Percentiles rank a stretch among this genome's conserved stretches.
phyloP scores from a whole-genome alignment of 169 alveolate species.

The Plasmodium fragile region DNA sequence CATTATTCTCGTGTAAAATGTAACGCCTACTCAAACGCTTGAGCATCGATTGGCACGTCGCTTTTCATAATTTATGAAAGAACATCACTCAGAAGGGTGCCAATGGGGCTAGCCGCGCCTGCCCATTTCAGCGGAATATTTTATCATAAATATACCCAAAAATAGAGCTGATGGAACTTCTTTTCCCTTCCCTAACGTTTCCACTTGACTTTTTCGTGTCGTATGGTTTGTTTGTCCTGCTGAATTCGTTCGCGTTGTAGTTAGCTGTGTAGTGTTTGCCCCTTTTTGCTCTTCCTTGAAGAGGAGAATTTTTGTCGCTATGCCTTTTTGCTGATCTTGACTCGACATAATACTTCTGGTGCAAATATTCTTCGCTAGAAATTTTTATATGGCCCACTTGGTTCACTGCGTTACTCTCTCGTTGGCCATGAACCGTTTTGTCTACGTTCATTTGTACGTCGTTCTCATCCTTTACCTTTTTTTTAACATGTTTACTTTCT shows the following conservation, averaged over 20 bases:
- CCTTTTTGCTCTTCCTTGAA: conserved; percentile 5
- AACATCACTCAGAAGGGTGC: neutral
- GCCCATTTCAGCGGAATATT: conserved; percentile 16
- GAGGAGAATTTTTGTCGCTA: conserved; percentile 6
- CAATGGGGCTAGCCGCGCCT: neutral
- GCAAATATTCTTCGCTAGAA: neutral
- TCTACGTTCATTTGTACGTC: conserved; percentile 8
- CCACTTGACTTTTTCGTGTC: conserved; percentile 8
- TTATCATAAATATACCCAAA: conserved; percentile 52
- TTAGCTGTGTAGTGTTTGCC: neutral
- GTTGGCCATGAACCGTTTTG: neutral
- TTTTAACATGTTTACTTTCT: conserved; percentile 1
- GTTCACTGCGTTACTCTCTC: conserved; percentile 1
- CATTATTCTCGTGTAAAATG: neutral
- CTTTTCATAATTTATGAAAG: neutral
- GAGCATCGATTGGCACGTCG: neutral
- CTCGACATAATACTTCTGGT: neutral
- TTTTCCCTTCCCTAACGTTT: conserved; percentile 3
- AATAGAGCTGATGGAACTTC: conserved; percentile 22
- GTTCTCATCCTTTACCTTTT: conserved; percentile 38
- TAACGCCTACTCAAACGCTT: neutral
- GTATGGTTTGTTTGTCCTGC: conserved; percentile 14
- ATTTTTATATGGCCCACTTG: conserved; percentile 5
- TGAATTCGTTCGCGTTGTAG: conserved; percentile 3
- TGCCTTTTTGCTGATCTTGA: conserved; percentile 8